phyloP scores from a whole-genome alignment of 192 early-diverging fungal species.

The Diversispora epigaea region DNA sequence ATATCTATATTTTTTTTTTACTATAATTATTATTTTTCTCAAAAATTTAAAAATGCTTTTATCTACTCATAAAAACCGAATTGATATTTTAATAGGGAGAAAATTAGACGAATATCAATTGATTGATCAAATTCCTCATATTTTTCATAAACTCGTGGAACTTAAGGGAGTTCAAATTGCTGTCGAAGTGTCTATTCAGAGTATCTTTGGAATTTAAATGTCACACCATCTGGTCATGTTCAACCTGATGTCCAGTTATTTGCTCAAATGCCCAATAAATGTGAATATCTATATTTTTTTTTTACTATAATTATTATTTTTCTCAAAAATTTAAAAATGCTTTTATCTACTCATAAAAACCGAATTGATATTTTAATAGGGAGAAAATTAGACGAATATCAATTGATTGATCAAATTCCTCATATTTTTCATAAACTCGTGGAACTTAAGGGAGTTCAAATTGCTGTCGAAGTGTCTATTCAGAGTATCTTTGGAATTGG shows the following conservation, averaged over 20 bases:
- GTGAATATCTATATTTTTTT: not conserved
- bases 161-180: conserved; percentile 19
- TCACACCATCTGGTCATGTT: too few species aligned
- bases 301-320: not conserved
- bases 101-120: conserved; percentile 4
- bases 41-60: not conserved
- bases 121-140: conserved; percentile 21
- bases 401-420: conserved; percentile 25
- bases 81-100: conserved; percentile 3
- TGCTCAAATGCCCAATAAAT: conserved; percentile 1
- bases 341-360: too few species aligned
- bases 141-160: conserved; percentile 23
- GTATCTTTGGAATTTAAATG: not conserved
- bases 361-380: conserved; percentile 7
- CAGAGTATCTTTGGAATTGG: not conserved
- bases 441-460: conserved; percentile 20
- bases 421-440: conserved; percentile 18
- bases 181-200: conserved; percentile 14
- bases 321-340: not conserved
- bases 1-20: not conserved
- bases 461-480: conserved; percentile 14
- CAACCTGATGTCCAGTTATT: not conserved
- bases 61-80: not conserved
- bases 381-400: conserved; percentile 2
- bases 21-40: not conserved